These are phyloP conservation scores for Kregervanrija fluxuum DNA, from an alignment of 805 yeast genomes.

Conservation along the genomic window DNA sequence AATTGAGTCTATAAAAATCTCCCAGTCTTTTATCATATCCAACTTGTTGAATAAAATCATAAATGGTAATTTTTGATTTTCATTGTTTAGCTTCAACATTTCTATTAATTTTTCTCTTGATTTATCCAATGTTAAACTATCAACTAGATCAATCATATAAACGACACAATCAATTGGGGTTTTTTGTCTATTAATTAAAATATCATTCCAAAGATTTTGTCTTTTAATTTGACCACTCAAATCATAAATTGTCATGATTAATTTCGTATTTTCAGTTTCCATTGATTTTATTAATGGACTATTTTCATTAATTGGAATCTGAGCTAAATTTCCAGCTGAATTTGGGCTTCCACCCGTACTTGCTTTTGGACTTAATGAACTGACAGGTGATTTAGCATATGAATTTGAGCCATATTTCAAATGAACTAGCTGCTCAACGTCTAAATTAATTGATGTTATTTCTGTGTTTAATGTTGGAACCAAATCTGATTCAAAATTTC, in stretches of 20 bases:
- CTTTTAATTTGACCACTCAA: conserved; percentile 25
- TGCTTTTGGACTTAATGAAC: too few species aligned
- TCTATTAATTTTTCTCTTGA: conserved; percentile 17
- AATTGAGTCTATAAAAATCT: conserved; percentile 4
- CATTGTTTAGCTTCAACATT: conserved; percentile 15
- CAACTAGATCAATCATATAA: conserved; percentile 25
- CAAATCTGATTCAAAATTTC: conserved; percentile 9
- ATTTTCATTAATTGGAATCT: too few species aligned
- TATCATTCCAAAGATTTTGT: conserved; percentile 19
- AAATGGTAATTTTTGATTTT: conserved; percentile 15
- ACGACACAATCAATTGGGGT: conserved; percentile 15
- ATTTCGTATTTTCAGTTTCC: too few species aligned
- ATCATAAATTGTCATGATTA: conserved; percentile 17
- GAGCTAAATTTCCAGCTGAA: too few species aligned
- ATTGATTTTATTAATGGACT: too few species aligned
- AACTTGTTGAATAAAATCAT: conserved; percentile 25
- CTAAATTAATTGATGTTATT: conserved; percentile 9
- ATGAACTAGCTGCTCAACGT: background rate
- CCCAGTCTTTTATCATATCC: conserved; percentile 18
- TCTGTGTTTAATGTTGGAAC: conserved; percentile 22
- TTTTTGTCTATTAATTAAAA: conserved; percentile 1
- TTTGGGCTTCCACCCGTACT: too few species aligned
- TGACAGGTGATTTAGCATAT: too few species aligned
- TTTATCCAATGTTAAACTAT: conserved; percentile 19
- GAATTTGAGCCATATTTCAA: too few species aligned